These are phyloP conservation scores for Phlyctochytrium bullatum DNA, from an alignment of 192 early-diverging fungal genomes.

Conservation along the genomic window DNA sequence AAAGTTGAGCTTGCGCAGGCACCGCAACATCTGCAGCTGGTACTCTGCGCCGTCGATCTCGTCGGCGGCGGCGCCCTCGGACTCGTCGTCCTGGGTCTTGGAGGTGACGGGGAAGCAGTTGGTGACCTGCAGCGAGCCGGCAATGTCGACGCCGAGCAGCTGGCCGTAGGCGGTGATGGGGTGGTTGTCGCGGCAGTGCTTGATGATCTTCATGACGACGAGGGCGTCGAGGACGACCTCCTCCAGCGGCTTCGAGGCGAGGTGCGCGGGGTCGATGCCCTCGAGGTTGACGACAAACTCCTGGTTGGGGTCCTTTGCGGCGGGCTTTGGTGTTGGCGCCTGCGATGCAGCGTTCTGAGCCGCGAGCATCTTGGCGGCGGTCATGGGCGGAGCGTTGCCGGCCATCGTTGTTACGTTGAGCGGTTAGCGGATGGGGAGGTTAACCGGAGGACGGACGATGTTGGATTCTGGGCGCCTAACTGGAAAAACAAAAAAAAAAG, in stretches of 20 bases:
- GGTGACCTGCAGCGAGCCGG: slow-evolving; percentile 88
- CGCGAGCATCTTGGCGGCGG: neutral
- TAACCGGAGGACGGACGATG: too few species aligned
- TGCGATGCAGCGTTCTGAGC: neutral
- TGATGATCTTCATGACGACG: slow-evolving; percentile 94
- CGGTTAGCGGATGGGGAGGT: too few species aligned
- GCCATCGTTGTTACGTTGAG: too few species aligned
- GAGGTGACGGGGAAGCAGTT: slow-evolving; percentile 85
- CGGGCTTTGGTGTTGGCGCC: neutral
- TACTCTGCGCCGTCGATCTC: slow-evolving; percentile 65
- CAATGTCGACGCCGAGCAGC: slow-evolving; percentile 90
- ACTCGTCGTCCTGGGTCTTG: slow-evolving; percentile 26
- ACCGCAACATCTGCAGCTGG: slow-evolving; percentile 91
- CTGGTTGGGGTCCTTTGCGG: neutral
- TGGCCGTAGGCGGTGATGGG: slow-evolving; percentile 79
- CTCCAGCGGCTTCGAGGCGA: slow-evolving; percentile 29
- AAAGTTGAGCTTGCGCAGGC: slow-evolving; percentile 88
- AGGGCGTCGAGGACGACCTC: slow-evolving; percentile 47
- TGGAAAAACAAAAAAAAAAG: too few species aligned
- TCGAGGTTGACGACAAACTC: slow-evolving; percentile 35
- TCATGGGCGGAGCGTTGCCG: neutral
- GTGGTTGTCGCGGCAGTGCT: slow-evolving; percentile 80
- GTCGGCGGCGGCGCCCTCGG: slow-evolving; percentile 35
- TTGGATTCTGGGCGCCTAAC: too few species aligned
- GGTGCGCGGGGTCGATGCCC: slow-evolving; percentile 40